Evolutionary conservation across 495 filamentous ascomycete species (phyloP), one percentile per base, ranked within the genome.

Genomic region (Penicillium ochrochloron): DNA sequence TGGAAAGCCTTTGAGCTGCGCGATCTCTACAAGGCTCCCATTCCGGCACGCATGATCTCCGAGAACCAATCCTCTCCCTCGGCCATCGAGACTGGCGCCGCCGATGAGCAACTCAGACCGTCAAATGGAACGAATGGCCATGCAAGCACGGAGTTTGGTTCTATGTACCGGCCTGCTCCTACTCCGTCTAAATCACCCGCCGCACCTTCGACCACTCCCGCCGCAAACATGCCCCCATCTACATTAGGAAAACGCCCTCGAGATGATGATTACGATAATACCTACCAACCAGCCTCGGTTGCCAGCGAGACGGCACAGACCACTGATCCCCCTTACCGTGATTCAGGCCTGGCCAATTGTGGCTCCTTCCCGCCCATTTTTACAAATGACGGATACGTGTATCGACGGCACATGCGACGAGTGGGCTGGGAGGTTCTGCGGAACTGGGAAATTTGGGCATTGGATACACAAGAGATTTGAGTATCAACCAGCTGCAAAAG

Each of bases 401-500:
- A 74, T 61, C 66, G 74, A 56, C 72, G 80, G 21, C 66, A 62
- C 10, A 65, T 81, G 37, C 68, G 73, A 5, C 75, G 74, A 9
- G 76, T 77, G 9, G 76, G 74, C 15, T 81, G 78, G 80, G 77
- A 82, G n/a, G 74, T 76, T 1, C 62, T 80, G 6, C 68, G 78
- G 52, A 57, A 77, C 14, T 82, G 77, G 76, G 80, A 82, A 57
- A 75, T 82, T 2, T 82, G 78, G 78, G 70, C 69, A 3, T 57
- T 82, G 52, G 80, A 82, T 61, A 64, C 75, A 11, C 76, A 80
- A 62, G 80, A 81, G 52, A 69, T 79, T 57, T 80, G 52, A 56
- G 27, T 8, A 14, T 21, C 29, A 17, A n/a, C 15, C 31, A 10
- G 44, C 44, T 3, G 21, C 21, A 25, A 5, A 17, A 17, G 15